Percentiles rank a stretch among this genome's conserved stretches.
Evolutionary conservation across 2,329 filamentous ascomycete genomes (phyloP).

Genomic region (Epichloe uncinata): DNA sequence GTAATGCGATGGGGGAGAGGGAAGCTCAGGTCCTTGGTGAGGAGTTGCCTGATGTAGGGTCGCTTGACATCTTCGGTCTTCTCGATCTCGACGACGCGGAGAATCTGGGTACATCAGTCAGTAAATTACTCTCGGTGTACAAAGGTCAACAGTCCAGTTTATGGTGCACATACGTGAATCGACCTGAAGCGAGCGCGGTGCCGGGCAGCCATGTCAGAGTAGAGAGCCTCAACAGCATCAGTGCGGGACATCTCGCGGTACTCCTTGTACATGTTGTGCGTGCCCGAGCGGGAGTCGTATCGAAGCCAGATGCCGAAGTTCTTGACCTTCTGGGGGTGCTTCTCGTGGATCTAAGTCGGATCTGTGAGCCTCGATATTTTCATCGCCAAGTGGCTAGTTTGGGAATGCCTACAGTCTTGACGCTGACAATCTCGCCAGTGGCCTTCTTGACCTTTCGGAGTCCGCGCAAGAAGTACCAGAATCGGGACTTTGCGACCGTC

Average conservation of each 20-base stretch:
- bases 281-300: conserved; percentile 98
- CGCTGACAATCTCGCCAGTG: conserved; percentile 95
- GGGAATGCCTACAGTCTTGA: conserved; percentile 64
- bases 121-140: conserved; percentile 1
- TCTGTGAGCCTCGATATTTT: conserved; percentile 5
- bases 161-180: conserved; percentile 68
- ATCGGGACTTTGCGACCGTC: conserved; percentile 98
- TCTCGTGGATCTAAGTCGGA: conserved; percentile 72
- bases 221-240: conserved; percentile 90
- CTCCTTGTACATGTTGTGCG: conserved; percentile 99
- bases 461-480: conserved; percentile 99
- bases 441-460: conserved; percentile 99
- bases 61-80: conserved; percentile 91
- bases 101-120: conserved; percentile 48
- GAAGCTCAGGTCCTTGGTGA: conserved; percentile 92
- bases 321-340: conserved; percentile 99
- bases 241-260: conserved; percentile 97
- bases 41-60: conserved; percentile 98
- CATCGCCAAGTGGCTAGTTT: background rate
- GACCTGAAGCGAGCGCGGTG: conserved; percentile 94
- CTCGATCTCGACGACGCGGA: conserved; percentile 95
- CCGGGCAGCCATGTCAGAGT: conserved; percentile 99
- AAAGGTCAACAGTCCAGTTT: background rate
- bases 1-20: conserved; percentile 92
- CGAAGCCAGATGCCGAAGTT: conserved; percentile 99